A percentile compares a stretch with the other conserved stretches of the same genome.
Conservation (phyloP, 2,329 filamentous ascomycete species). For the Clarireedia hainanense region DNA sequence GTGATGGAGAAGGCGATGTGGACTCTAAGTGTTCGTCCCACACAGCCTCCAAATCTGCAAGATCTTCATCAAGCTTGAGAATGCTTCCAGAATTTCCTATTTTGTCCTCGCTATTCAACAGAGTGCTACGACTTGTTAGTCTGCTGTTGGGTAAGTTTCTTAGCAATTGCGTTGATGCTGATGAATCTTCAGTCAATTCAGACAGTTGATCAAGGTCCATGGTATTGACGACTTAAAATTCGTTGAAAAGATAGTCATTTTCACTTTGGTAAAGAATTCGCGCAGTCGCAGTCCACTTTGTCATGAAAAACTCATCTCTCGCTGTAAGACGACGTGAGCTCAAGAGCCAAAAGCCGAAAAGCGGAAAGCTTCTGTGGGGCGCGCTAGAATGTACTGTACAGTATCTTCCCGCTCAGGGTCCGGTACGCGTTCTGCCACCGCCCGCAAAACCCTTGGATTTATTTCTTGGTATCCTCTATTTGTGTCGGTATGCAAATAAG, state of each 20-base stretch:
- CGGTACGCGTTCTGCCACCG: background rate
- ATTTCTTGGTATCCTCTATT: background rate
- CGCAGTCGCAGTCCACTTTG: background rate
- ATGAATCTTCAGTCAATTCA: conserved; percentile 5
- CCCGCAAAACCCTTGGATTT: background rate
- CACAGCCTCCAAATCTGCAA: background rate
- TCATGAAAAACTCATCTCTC: background rate
- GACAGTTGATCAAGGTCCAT: conserved; percentile 18
- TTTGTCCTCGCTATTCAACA: background rate
- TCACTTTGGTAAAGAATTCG: background rate
- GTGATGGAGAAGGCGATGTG: background rate
- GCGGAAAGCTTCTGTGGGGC: background rate
- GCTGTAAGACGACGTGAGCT: background rate
- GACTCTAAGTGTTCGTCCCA: background rate
- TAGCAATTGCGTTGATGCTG: conserved; percentile 13
- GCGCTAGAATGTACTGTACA: background rate
- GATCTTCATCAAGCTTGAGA: background rate
- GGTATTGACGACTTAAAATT: background rate
- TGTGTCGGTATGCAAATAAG: background rate
- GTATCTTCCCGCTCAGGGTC: background rate
- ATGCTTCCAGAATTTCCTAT: background rate
- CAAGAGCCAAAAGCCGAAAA: background rate
- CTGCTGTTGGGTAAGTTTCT: conserved; percentile 16
- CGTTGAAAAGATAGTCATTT: background rate
- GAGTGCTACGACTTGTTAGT: background rate